phyloP scores from a whole-genome alignment of 139 green algal genomes.

The Pedinophyceae sp. region DNA sequence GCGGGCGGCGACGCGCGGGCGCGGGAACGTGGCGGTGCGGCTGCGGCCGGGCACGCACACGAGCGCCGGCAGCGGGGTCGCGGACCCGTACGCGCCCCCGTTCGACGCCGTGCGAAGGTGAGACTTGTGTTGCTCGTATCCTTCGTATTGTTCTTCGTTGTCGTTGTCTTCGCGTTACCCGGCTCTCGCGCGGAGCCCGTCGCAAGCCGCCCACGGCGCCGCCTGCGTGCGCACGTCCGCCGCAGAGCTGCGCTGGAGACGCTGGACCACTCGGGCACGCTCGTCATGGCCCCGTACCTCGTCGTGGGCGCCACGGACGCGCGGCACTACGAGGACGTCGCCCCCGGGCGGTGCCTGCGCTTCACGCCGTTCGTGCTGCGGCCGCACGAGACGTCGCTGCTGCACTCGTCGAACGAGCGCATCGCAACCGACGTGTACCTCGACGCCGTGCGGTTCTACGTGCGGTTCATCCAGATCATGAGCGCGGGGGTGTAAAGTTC shows the following conservation, averaged over 20 bases:
- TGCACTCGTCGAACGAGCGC: background rate
- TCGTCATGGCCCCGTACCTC: slow-evolving; percentile 27
- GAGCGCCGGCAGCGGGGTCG: background rate
- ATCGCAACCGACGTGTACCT: background rate
- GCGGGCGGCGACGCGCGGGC: too few species aligned
- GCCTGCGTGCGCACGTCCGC: background rate
- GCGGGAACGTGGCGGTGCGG: too few species aligned
- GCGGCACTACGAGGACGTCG: slow-evolving; percentile 28
- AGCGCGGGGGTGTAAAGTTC: too few species aligned
- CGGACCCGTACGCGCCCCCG: background rate
- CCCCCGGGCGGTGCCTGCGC: slow-evolving; percentile 17
- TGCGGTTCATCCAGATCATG: background rate
- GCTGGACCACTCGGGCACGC: background rate
- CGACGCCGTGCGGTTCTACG: background rate
- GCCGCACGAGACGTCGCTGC: background rate
- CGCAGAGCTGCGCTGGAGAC: background rate
- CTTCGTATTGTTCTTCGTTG: too few species aligned
- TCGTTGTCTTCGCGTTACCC: background rate
- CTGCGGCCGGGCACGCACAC: background rate
- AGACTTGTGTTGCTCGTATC: too few species aligned
- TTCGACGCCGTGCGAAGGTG: background rate
- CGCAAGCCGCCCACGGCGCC: background rate
- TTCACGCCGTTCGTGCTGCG: background rate
- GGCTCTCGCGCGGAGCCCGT: background rate
- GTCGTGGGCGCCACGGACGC: slow-evolving; percentile 29